Evolutionary conservation across 129 eudicot genomes (phyloP).

Genomic region (Chrysanthemum lavandulifolium): DNA sequence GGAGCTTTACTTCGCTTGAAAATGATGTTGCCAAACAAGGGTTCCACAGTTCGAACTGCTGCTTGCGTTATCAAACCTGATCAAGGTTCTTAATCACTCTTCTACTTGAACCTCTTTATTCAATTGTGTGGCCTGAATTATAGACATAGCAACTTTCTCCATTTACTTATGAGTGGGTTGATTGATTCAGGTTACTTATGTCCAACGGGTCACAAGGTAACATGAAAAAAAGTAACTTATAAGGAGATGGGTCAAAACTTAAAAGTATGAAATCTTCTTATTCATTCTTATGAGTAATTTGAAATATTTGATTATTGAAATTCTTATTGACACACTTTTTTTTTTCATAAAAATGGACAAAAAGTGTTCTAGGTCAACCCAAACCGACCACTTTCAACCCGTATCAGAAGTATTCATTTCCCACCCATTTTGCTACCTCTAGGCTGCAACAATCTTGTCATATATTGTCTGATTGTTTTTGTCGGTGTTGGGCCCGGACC

Average conservation of each 20-base stretch:
- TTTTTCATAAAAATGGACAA: neutral
- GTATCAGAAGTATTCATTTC: neutral
- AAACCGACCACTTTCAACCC: neutral
- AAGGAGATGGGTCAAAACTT: neutral
- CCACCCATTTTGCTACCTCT: neutral
- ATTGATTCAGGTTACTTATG: neutral
- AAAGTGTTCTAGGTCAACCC: neutral
- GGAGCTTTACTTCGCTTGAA: conserved; percentile 87
- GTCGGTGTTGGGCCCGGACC: conserved; percentile 81
- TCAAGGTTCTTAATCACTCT: conserved; percentile 54
- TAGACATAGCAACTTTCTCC: neutral
- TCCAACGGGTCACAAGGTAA: neutral
- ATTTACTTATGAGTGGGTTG: neutral
- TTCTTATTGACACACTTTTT: neutral
- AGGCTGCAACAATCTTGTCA: neutral
- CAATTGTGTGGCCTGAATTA: no score
- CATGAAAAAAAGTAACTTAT: neutral
- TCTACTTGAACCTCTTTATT: neutral
- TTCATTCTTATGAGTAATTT: no score
- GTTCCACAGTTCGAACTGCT: conserved; percentile 91
- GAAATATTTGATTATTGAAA: neutral
- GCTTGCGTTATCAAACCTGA: conserved; percentile 92
- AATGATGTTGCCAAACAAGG: conserved; percentile 92
- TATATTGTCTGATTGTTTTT: neutral
- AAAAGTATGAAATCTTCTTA: no score